Evolutionary conservation across 2,329 filamentous ascomycete species (phyloP).

Genomic region (Berkeleyomyces basicola): DNA sequence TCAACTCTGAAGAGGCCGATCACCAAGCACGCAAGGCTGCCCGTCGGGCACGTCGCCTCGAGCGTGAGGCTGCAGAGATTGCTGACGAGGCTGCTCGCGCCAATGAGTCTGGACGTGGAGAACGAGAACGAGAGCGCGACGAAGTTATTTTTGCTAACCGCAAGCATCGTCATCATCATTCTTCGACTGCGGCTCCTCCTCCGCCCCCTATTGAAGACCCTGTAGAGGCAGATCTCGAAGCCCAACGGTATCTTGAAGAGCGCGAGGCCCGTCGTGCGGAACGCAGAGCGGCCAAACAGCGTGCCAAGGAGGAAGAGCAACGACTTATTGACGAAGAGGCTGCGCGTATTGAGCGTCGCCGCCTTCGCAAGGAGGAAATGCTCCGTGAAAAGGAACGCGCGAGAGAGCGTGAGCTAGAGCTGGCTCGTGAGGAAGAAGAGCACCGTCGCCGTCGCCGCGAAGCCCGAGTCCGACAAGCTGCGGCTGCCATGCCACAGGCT

Average conservation of each 20-base stretch:
- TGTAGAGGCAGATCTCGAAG: not conserved
- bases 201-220: not conserved
- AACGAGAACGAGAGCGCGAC: not conserved
- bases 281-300: not conserved
- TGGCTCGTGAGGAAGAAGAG: conserved; percentile 31
- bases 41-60: conserved; percentile 40
- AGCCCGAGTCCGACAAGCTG: conserved; percentile 24
- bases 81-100: conserved; percentile 39
- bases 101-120: conserved; percentile 32
- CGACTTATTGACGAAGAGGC: conserved; percentile 36
- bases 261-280: not conserved
- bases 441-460: conserved; percentile 38
- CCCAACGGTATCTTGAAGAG: not conserved
- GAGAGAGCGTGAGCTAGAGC: conserved; percentile 33
- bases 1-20: conserved; percentile 35
- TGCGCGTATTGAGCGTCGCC: conserved; percentile 33
- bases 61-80: conserved; percentile 33
- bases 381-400: conserved; percentile 30
- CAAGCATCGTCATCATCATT: not conserved
- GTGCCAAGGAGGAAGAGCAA: conserved; percentile 21
- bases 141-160: not conserved
- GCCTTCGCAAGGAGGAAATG: conserved; percentile 30
- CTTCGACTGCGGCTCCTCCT: not conserved
- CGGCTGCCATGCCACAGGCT: conserved; percentile 15
- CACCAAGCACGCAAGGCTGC: conserved; percentile 45